phyloP scores from a whole-genome alignment of 371 early-diverging fungal genomes.

The Mortierella sp. region DNA sequence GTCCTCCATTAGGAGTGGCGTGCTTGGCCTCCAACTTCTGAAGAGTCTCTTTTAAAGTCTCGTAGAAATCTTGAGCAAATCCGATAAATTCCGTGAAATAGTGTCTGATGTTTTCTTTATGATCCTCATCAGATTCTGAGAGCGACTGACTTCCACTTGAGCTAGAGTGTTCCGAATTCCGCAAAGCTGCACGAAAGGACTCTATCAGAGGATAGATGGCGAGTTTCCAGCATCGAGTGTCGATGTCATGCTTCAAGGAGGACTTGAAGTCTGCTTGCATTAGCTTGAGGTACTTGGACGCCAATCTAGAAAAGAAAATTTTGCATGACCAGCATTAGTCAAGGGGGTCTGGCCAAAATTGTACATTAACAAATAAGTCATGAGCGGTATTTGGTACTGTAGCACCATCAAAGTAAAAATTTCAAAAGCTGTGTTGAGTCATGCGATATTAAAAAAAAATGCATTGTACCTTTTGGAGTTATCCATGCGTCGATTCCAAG shows the following conservation, averaged over 20 bases:
- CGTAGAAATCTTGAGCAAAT: slow-evolving; percentile 62
- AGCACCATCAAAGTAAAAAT: background rate
- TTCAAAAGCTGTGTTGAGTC: slow-evolving; percentile 16
- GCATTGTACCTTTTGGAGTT: slow-evolving; percentile 53
- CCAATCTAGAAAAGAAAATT: slow-evolving; percentile 48
- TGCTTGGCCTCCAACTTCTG: slow-evolving; percentile 50
- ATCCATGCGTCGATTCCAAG: slow-evolving; percentile 49
- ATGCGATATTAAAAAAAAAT: background rate
- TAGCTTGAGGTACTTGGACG: slow-evolving; percentile 64
- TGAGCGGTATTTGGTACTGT: no score
- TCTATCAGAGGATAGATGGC: slow-evolving; percentile 73
- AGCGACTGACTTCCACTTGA: slow-evolving; percentile 24
- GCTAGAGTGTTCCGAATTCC: slow-evolving; percentile 35
- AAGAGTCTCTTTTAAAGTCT: slow-evolving; percentile 53
- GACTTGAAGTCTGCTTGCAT: slow-evolving; percentile 65
- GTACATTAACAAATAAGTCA: background rate
- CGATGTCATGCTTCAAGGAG: slow-evolving; percentile 71
- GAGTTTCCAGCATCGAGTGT: slow-evolving; percentile 74
- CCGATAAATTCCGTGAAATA: slow-evolving; percentile 38
- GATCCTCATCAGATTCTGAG: slow-evolving; percentile 52
- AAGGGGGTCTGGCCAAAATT: background rate
- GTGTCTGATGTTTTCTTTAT: slow-evolving; percentile 32
- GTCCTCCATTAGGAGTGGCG: slow-evolving; percentile 20
- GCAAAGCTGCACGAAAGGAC: slow-evolving; percentile 66
- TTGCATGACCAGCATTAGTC: background rate